Evolutionary conservation across 805 yeast genomes (phyloP), one percentile per base, ranked within the genome.

Genomic region (Wickerhamomyces rabaulensis): DNA sequence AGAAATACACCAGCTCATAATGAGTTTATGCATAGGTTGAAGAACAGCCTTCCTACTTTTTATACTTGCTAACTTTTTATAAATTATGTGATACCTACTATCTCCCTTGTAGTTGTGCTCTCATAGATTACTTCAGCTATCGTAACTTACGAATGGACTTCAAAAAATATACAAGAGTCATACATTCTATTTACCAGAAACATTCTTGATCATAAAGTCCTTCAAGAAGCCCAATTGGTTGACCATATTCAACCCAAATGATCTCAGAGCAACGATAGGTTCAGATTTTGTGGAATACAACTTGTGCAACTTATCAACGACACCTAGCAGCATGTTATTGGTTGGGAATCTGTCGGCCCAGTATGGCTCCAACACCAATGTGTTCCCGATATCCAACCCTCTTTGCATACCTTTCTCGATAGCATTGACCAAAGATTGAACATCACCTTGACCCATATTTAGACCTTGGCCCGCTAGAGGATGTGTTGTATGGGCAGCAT

Each of bases 381-480:
- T 68, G 22, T 84, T 75, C 3, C 99, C 99, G 44, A 92, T 84
- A 58, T 94, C 99, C 48, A 87, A 73, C 0, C 99, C 99, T 40
- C 96, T 72, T 37, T 71, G 70, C 2, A 78, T 68, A 0, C 95
- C 95, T 9, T 51, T 69, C 53, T 87, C 95, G 23, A 94, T 59
- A 0, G 92, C 87, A 2, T 62, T 68, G 1, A 84, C 80, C 26
- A 94, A 71, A 2, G 82, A 70, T 48, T 82, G 81, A 2, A 88
- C 97, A 62, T 94, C 99, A 23, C 85, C 83, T 64, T 91, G 97
- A 19, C 99, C 99, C 96, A 92, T 90, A 65, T 94, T 94, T 47
- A 94, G 75, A 22, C 99, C 99, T 67, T 94, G 99, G 9, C 99
- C 99, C 4, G 97, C 97, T 49, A 94, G 73, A 3, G 99, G 99